Evolutionary conservation across 2,329 filamentous ascomycete genomes (phyloP), one percentile per base, ranked within the genome.

Genomic region (Trichoderma asperellum): DNA sequence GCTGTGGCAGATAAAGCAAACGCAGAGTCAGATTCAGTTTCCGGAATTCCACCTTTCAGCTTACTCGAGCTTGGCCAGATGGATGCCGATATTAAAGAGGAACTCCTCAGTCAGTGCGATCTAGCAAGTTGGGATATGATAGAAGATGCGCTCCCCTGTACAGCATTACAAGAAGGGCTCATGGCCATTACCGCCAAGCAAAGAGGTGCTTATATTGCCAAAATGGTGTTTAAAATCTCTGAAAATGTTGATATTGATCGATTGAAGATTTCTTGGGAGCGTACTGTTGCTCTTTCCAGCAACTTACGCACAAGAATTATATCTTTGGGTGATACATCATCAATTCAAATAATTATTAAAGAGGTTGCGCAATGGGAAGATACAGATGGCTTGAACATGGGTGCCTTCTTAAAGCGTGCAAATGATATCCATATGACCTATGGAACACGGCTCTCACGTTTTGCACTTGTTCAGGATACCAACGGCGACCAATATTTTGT

Each of bases 201-300:
- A 21, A 52, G 49, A 5, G 59, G 67, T 29, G 57, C 58, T 2
- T 68, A 68, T 16, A n/a, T 68, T 10, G 35, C 58, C 8, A 63
- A 60, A 14, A 56, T 55, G 47, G 5, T 63, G 5, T 64, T 56
- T 16, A 63, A 63, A 24, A 5, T 77, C 4, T 40, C 72, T 0
- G 55, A 14, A 5, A 4, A 29, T 29, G 37, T 40, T 14, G 34
- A 63, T 24, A 12, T 68, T 14, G 47, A 56, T 5, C 57, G 27
- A 5, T 27, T 68, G n/a, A 60, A 60, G 67, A 67, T 70, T 0
- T 74, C 78, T 2, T 79, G 77, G 78, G 68, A 71, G 5, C 35
- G 24, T 10, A 70, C 65, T 16, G 21, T 58, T 4, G 40, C 59
- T 24, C 11, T 64, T 35, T 68, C 59, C 24, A 35, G 24, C 16